These are phyloP conservation scores for Artemisia tridentata DNA, from an alignment of 129 eudicot species.

Conservation along the genomic window DNA sequence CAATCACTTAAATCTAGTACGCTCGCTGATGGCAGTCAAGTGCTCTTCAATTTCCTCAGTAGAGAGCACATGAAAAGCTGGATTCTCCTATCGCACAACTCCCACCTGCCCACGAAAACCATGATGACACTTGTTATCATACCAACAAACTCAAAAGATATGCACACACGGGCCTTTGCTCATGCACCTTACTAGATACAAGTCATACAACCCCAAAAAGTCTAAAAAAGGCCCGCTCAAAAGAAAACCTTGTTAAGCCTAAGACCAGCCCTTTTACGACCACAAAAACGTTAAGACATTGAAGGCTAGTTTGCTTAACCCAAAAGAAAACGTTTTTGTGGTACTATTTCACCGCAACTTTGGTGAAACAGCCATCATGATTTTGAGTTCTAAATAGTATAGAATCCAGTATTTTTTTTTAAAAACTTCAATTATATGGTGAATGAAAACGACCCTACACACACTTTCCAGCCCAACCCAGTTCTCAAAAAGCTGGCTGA, in stretches of 20 bases:
- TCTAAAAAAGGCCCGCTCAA: too few relatives aligned
- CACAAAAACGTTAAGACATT: too few relatives aligned
- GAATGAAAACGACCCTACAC: background rate
- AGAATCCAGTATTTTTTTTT: background rate
- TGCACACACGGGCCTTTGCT: too few relatives aligned
- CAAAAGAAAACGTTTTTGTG: too few relatives aligned
- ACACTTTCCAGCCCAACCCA: conserved; percentile 1
- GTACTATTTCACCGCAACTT: background rate
- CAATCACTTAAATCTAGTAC: conserved; percentile 39
- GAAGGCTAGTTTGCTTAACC: too few relatives aligned
- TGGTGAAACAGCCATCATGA: background rate
- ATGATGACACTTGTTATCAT: background rate
- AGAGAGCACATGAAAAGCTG: conserved; percentile 64
- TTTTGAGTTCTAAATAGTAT: background rate
- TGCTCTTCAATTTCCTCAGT: conserved; percentile 97
- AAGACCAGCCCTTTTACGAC: too few relatives aligned
- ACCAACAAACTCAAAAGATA: background rate
- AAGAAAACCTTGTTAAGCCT: too few relatives aligned
- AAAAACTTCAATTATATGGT: background rate
- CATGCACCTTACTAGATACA: too few relatives aligned
- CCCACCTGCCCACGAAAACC: conserved; percentile 62
- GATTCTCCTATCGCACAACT: conserved; percentile 76
- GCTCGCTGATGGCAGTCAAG: conserved; percentile 93
- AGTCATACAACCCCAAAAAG: too few relatives aligned
- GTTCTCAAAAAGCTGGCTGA: background rate